Evolutionary conservation across 768 basidiomycete genomes (phyloP).

Genomic region (Mycena filopes): DNA sequence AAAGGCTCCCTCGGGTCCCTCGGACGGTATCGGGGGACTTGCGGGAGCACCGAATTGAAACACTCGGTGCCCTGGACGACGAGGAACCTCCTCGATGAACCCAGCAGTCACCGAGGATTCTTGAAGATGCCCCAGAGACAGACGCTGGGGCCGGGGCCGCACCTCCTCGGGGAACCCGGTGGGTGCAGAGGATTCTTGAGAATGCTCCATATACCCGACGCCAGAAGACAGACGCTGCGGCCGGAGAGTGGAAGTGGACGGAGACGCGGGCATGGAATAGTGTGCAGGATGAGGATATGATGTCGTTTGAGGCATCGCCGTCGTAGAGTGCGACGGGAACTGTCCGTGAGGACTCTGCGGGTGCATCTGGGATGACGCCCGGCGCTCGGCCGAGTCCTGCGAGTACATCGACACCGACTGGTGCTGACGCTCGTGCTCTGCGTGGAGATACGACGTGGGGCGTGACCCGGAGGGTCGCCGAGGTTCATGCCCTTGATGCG

Average conservation of each 20-base stretch:
- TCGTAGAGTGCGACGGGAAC: neutral
- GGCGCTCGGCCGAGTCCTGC: neutral
- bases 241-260: neutral
- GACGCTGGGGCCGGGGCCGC: too few species aligned
- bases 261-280: neutral
- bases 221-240: neutral
- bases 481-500: too few species aligned
- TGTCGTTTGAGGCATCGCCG: neutral
- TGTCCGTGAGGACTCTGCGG: neutral
- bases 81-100: constrained; percentile 1
- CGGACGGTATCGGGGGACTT: too few species aligned
- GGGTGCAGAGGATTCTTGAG: neutral
- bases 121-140: too few species aligned
- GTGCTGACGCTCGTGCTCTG: neutral
- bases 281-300: neutral
- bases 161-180: too few species aligned
- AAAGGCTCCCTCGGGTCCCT: too few species aligned
- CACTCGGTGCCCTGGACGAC: constrained; percentile 2
- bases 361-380: neutral
- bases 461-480: too few species aligned
- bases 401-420: constrained; percentile 10
- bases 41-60: constrained; percentile 20
- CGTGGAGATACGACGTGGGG: neutral
- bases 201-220: neutral
- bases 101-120: too few species aligned